Base-by-base conservation (phyloP, 257 asterid species). In the Rhazya stricta region DNA sequence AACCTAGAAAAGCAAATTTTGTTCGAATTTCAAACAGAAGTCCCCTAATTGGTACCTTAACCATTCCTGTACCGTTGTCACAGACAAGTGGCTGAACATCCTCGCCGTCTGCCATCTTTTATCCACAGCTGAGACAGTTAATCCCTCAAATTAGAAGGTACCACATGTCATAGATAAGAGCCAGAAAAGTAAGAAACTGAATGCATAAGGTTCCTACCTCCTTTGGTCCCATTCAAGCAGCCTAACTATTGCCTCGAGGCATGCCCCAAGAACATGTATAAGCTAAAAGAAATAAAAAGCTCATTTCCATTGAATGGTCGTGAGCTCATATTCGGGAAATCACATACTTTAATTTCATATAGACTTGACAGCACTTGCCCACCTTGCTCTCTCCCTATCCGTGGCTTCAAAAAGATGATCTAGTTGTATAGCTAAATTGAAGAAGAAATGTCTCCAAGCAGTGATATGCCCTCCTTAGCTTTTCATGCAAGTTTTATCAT, bases 51-150 rank as follows among this genome's bases (percentile, higher is more conserved):
- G 39, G 10, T 81, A 84, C 88, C 88, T 84, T 84, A 58, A 84
- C 88, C 88, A 84, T 84, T 79, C 88, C 88, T 29, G 85, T 84
- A 39, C 88, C 88, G 74, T 84, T 84, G 76, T 84, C 88, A 60
- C 84, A 84, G 77, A 84, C 85, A 30, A 84, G 85, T 78, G 88
- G 82, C 76, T 81, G 88, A 79, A 81, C 67, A 29, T 84, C 88
- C 79, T 81, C 88, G 25, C 74, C 76, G 1, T 84, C 85, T 8
- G 84, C 85, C 88, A 84, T 84, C 71, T 76, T 73, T 29, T 78
- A 78, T 43, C 63, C 21, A 32, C 66, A 66, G 75, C 54, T 73
- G 74, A 21, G 34, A 67, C 73, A 46, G 39, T 19, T 29, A 69
- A 60, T 21, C 29, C 37, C 51, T 19, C 43, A n/a, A 36, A 9